phyloP scores from a whole-genome alignment of 345 rosid species.

The Salix brachista region DNA sequence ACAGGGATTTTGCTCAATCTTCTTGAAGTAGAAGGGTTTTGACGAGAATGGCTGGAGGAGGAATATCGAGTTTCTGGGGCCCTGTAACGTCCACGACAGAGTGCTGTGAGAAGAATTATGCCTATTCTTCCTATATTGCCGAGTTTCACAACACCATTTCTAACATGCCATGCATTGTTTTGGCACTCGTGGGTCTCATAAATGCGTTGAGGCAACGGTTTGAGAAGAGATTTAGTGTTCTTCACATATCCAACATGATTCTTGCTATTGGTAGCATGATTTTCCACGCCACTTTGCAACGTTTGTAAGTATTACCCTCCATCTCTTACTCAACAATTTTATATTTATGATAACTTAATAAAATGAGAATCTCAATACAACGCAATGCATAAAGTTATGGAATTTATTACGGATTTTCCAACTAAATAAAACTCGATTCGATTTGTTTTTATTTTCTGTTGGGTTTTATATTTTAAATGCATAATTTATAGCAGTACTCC shows the following conservation, averaged over 20 bases:
- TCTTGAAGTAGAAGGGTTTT: neutral
- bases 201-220: conserved; percentile 75
- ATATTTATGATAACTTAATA: neutral
- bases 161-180: conserved; percentile 59
- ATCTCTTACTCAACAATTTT: neutral
- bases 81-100: conserved; percentile 74
- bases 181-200: conserved; percentile 76
- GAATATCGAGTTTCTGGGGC: conserved; percentile 75
- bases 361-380: neutral
- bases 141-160: conserved; percentile 80
- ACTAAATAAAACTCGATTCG: neutral
- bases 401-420: neutral
- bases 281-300: conserved; percentile 76
- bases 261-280: conserved; percentile 90
- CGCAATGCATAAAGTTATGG: neutral
- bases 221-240: conserved; percentile 87
- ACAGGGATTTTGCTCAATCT: neutral
- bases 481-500: neutral
- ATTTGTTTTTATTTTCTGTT: neutral
- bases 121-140: conserved; percentile 64
- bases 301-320: conserved; percentile 43
- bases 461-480: neutral
- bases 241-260: conserved; percentile 77
- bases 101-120: conserved; percentile 77
- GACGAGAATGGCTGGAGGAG: conserved; percentile 64